Evolutionary conservation across 2,329 filamentous ascomycete species (phyloP), one percentile per base, ranked within the genome.

Genomic region (Arachnomyces sp.): DNA sequence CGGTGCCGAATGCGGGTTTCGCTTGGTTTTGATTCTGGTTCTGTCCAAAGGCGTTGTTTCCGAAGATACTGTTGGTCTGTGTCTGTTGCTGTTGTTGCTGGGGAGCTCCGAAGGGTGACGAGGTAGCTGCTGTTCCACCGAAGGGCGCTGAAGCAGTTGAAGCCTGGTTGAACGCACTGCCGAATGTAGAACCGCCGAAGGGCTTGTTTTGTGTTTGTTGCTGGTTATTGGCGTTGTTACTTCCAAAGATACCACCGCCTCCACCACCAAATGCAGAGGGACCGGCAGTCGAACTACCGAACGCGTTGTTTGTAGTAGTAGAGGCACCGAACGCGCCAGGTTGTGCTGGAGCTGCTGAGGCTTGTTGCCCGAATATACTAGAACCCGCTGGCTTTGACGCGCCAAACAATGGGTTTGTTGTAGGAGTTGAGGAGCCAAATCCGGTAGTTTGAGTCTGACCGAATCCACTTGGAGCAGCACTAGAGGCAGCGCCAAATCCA

Each of bases 41-140:
- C 38, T 60, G 56, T 14, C 66, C 66, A 42, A 68, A 68, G 2
- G 57, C 53, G n/a, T n/a, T n/a, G n/a, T n/a, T n/a, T 28, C 67
- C 67, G 51, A 73, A 70, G 20, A 54, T 63, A 40, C 58, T 53
- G n/a, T 59, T 56, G 18, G 51, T 57, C 38, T 43, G n/a, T n/a
- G n/a, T 44, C 38, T 53, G 53, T 39, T 57, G 59, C 43, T 59
- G 55, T 42, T 58, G 51, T 14, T 42, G 34, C 28, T 28, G 32
- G 48, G 51, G 13, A n/a, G n/a, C n/a, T n/a, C 72, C 72, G 46
- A 76, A 76, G 2, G 66, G 51, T 11, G 59, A 56, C 5, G 58
- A 60, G 16, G 65, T 63, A 8, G 60, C 57, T 15, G 57, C 55
- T 31, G 59, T 59, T 18, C 47, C 48, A n/a, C 66, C 65, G 45